A percentile compares a stretch with the other conserved stretches of the same genome.
These are phyloP conservation scores for Aeschynomene evenia DNA, from an alignment of 306 rosid species.

Conservation along the genomic window DNA sequence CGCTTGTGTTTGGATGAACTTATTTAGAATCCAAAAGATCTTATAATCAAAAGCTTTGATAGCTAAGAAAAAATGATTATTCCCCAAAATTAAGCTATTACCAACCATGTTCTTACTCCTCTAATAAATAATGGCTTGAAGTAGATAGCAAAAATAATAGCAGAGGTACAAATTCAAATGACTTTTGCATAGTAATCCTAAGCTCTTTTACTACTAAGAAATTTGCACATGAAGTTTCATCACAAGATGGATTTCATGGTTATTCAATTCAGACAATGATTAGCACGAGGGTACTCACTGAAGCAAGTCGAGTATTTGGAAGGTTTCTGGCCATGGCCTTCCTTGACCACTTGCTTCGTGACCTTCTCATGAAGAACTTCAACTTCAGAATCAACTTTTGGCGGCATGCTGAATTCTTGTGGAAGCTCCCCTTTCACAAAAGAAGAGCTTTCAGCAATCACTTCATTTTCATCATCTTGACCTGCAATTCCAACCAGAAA, in stretches of 20 bases:
- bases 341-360: constrained; percentile 75
- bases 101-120: not conserved
- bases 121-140: not conserved
- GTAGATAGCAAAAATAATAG: not conserved
- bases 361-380: constrained; percentile 83
- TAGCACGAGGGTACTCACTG: constrained; percentile 46
- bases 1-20: not conserved
- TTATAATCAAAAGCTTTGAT: too few relatives aligned
- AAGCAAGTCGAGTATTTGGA: constrained; percentile 93
- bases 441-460: constrained; percentile 57
- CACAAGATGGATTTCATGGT: not conserved
- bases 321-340: constrained; percentile 82
- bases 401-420: constrained; percentile 52
- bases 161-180: not conserved
- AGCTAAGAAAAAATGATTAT: too few relatives aligned
- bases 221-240: not conserved
- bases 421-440: constrained; percentile 62
- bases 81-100: too few relatives aligned
- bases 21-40: too few relatives aligned
- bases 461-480: constrained; percentile 60
- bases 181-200: not conserved
- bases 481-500: constrained; percentile 36
- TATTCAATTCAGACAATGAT: not conserved
- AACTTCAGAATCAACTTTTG: constrained; percentile 76
- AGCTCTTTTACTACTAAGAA: not conserved